These are phyloP conservation scores for Cystobasidium tubakii DNA, from an alignment of 768 basidiomycete genomes.

Conservation along the genomic window DNA sequence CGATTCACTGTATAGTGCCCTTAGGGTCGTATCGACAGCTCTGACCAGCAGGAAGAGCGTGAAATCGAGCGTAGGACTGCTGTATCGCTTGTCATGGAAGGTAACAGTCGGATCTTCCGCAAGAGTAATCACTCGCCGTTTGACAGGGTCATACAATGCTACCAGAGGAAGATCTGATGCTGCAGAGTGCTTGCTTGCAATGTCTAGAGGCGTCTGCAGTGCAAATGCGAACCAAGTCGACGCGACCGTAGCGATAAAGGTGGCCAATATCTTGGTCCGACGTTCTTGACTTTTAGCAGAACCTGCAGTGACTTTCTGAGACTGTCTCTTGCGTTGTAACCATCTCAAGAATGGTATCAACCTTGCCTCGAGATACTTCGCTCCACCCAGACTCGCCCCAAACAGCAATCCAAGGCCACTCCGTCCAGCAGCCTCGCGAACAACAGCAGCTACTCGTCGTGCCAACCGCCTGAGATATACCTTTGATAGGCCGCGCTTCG, in stretches of 20 bases:
- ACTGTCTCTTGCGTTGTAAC: not conserved
- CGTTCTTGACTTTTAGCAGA: not conserved
- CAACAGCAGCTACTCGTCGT: not conserved
- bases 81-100: conserved; percentile 3
- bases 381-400: conserved; percentile 38
- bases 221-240: conserved; percentile 5
- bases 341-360: not conserved
- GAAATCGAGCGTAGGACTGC: conserved; percentile 40
- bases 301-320: not conserved
- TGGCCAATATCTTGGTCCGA: not conserved
- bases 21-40: conserved; percentile 37
- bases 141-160: not conserved
- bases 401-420: conserved; percentile 32
- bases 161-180: conserved; percentile 14
- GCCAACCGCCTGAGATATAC: not conserved
- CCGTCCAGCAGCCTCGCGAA: not conserved
- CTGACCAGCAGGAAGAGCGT: conserved; percentile 44
- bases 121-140: not conserved
- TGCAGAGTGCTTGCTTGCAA: not conserved
- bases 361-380: conserved; percentile 32
- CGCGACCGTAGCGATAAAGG: not conserved
- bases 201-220: conserved; percentile 3
- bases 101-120: not conserved
- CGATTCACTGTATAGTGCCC: conserved; percentile 11
- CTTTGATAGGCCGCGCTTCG: not conserved